These are phyloP conservation scores for Puccinia hordei DNA, from an alignment of 1,284 basidiomycete genomes.

Conservation along the genomic window DNA sequence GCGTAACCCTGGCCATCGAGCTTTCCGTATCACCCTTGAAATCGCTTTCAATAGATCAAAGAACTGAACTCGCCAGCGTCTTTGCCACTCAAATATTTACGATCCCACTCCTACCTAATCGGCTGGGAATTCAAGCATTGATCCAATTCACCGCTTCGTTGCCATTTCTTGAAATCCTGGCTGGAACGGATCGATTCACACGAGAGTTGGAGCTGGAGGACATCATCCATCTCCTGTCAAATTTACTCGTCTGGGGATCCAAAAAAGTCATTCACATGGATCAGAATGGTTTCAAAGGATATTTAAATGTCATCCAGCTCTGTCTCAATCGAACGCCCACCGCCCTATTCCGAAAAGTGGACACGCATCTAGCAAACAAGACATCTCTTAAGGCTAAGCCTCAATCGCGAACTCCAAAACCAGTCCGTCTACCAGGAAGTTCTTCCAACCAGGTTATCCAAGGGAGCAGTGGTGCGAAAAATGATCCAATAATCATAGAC, in stretches of 20 bases:
- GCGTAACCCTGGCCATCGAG: slow-evolving; percentile 18
- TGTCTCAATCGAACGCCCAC: slow-evolving; percentile 26
- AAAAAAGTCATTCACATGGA: slow-evolving; percentile 27
- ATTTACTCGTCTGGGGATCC: slow-evolving; percentile 46
- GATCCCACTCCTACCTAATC: slow-evolving; percentile 38
- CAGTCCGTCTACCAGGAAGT: background rate
- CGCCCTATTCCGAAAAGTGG: slow-evolving; percentile 25
- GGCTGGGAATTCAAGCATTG: slow-evolving; percentile 31
- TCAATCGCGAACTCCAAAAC: background rate
- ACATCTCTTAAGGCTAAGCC: slow-evolving; percentile 6
- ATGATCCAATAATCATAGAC: background rate
- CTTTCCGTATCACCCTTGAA: slow-evolving; percentile 33
- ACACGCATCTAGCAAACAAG: slow-evolving; percentile 24
- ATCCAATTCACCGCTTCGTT: slow-evolving; percentile 35
- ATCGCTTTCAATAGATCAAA: slow-evolving; percentile 1
- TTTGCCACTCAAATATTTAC: slow-evolving; percentile 43
- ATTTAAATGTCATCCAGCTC: slow-evolving; percentile 27
- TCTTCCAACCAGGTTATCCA: background rate
- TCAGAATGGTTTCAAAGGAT: slow-evolving; percentile 18
- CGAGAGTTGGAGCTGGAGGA: background rate
- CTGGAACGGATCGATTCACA: background rate
- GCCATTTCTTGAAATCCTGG: slow-evolving; percentile 32
- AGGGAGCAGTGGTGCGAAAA: background rate
- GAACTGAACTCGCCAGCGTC: background rate
- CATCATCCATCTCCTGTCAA: slow-evolving; percentile 37